Base-by-base conservation (phyloP, 2,329 filamentous ascomycete species). In the Neodidymelliopsis sp. region DNA sequence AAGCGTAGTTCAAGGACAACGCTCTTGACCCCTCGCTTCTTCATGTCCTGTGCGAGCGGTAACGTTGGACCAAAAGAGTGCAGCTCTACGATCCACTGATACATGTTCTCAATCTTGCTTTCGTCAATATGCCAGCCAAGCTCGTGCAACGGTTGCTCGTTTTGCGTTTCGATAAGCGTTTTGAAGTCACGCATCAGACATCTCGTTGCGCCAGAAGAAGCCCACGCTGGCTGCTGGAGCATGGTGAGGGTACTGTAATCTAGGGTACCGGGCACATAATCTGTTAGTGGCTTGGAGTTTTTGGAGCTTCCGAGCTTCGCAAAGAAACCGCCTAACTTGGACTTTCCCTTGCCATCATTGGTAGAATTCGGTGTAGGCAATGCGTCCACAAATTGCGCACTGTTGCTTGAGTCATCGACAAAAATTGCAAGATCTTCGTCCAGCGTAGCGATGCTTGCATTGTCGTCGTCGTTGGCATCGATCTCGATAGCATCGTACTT, bases 21-120 rank as follows among this genome's bases (percentile, higher is more conserved):
- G 64, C 89, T 91, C 16, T 78, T 82, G 47, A 88, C 60, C 0
- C 77, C 79, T 1, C 76, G 78, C 2, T 68, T 62, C 67, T 86
- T 84, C 84, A 96, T 90, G 65, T 96, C 91, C 42, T 81, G 67
- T 0, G 88, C 86, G 1, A 97, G 77, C 1, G 88, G 89, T 0
- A 94, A 78, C 1, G 75, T 69, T 0, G 75, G 56, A 18, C 91
- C 87, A 63, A 96, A 96, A 31, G 87, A 90, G 69, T 96, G 92
- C 1, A 97, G 77, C 69, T 96, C 89, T 5, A 95, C 85, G 49
- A 96, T 91, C 91, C 91, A 96, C 64, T 95, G 91, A 64, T 94
- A 96, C 54, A 91, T 79, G 63, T 92, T 95, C 5, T 78, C 81
- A 27, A 92, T 77, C 38, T 83, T 81, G 10, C 78, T 76, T 11